Conservation (phyloP, 1,284 basidiomycete species). For the Neonothopanus nambi region DNA sequence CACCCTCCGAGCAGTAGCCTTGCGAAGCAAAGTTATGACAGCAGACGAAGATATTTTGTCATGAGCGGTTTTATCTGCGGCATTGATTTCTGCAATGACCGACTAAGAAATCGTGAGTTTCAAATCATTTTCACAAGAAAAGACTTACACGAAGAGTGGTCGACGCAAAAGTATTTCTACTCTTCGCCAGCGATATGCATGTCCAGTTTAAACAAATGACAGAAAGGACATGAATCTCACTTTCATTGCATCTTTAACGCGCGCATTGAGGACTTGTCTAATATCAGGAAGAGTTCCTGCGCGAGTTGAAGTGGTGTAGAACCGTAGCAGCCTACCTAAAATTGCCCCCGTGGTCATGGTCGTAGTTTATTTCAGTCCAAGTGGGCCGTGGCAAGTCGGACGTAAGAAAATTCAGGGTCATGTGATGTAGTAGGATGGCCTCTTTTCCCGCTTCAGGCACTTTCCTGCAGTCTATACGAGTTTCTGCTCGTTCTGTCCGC, state of each 20-base stretch:
- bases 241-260: constrained; percentile 65
- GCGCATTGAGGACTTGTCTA: constrained; percentile 42
- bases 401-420: neutral
- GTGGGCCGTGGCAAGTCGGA: too few species aligned
- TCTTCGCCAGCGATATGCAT: constrained; percentile 32
- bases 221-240: constrained; percentile 31
- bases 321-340: neutral
- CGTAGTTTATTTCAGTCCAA: too few species aligned
- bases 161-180: constrained; percentile 53
- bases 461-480: constrained; percentile 51
- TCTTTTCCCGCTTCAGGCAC: constrained; percentile 43
- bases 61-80: constrained; percentile 58
- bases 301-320: constrained; percentile 4
- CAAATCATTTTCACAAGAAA: neutral
- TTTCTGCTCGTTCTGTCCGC: constrained; percentile 49
- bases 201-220: neutral
- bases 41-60: constrained; percentile 43
- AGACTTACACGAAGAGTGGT: constrained; percentile 59
- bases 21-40: constrained; percentile 54
- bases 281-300: constrained; percentile 35
- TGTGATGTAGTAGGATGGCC: neutral
- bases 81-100: constrained; percentile 66
- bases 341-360: neutral
- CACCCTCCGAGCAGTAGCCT: constrained; percentile 60
- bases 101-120: constrained; percentile 42